phyloP scores from a whole-genome alignment of 768 basidiomycete genomes.

The Infundibulicybe gibba region DNA sequence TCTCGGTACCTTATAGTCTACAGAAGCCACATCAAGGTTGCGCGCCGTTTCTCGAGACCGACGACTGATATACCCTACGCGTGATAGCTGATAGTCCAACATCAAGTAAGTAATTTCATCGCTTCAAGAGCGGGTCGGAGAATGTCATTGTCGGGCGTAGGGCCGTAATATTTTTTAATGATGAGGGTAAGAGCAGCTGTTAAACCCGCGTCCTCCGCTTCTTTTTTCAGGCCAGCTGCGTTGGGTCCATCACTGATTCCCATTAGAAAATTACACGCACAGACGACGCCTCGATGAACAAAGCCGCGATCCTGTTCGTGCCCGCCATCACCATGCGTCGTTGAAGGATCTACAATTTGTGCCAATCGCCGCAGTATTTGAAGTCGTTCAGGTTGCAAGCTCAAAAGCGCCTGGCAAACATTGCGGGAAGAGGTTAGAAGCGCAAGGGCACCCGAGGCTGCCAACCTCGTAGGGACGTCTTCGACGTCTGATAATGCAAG shows the following conservation, averaged over 20 bases:
- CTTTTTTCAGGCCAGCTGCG: slow-evolving; percentile 41
- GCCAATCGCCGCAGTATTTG: slow-evolving; percentile 64
- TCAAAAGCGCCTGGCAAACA: slow-evolving; percentile 59
- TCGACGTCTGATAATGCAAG: slow-evolving; percentile 85
- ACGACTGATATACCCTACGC: not conserved
- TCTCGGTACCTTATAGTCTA: too few species aligned
- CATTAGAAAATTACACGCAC: slow-evolving; percentile 58
- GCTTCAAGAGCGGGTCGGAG: slow-evolving; percentile 48
- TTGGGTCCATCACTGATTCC: slow-evolving; percentile 32
- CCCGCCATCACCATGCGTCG: slow-evolving; percentile 30
- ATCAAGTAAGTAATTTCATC: slow-evolving; percentile 28
- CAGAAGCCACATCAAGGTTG: too few species aligned
- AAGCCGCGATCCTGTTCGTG: slow-evolving; percentile 52
- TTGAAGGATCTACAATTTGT: slow-evolving; percentile 58
- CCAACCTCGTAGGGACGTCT: slow-evolving; percentile 79
- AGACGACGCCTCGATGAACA: slow-evolving; percentile 77
- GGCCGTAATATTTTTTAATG: slow-evolving; percentile 24
- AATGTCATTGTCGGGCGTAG: slow-evolving; percentile 32
- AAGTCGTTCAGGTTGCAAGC: slow-evolving; percentile 61
- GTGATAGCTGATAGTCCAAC: slow-evolving; percentile 8
- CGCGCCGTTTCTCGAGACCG: not conserved
- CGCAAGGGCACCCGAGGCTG: slow-evolving; percentile 90
- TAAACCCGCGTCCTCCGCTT: slow-evolving; percentile 52
- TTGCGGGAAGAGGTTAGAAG: slow-evolving; percentile 61
- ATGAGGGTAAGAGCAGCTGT: slow-evolving; percentile 46